These are phyloP conservation scores for Tanacetum coccineum DNA, from an alignment of 129 eudicot species.

Conservation along the genomic window DNA sequence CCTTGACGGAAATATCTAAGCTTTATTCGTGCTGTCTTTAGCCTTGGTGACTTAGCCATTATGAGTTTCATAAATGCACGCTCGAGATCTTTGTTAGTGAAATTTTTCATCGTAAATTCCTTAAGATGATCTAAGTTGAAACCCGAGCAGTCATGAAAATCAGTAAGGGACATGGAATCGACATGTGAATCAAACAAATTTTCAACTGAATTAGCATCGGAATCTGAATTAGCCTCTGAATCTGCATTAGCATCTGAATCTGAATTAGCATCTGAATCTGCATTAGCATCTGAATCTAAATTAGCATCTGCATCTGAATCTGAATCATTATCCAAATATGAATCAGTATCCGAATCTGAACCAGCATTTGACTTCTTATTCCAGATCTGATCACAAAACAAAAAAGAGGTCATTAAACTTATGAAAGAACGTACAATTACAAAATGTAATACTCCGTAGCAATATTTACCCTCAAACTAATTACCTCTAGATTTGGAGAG, in stretches of 20 bases:
- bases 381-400: background rate
- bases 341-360: too few relatives aligned
- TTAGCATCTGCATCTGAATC: too few relatives aligned
- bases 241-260: too few relatives aligned
- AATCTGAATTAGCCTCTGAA: too few relatives aligned
- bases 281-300: too few relatives aligned
- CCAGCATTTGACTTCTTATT: too few relatives aligned
- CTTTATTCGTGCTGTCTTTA: conserved; percentile 7
- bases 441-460: background rate
- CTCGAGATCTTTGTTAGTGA: background rate
- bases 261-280: too few relatives aligned
- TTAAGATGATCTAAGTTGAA: conserved; percentile 13
- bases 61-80: conserved; percentile 13
- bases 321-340: too few relatives aligned
- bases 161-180: too few relatives aligned
- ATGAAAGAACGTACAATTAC: background rate
- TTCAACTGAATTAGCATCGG: too few relatives aligned
- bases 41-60: conserved; percentile 10
- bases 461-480: background rate
- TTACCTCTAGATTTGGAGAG: background rate
- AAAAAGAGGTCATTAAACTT: background rate
- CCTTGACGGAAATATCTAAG: background rate
- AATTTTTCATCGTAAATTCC: background rate
- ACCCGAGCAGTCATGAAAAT: background rate
- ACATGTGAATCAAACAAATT: too few relatives aligned